Conservation (phyloP, 345 rosid species). For the Salix arbutifolia region DNA sequence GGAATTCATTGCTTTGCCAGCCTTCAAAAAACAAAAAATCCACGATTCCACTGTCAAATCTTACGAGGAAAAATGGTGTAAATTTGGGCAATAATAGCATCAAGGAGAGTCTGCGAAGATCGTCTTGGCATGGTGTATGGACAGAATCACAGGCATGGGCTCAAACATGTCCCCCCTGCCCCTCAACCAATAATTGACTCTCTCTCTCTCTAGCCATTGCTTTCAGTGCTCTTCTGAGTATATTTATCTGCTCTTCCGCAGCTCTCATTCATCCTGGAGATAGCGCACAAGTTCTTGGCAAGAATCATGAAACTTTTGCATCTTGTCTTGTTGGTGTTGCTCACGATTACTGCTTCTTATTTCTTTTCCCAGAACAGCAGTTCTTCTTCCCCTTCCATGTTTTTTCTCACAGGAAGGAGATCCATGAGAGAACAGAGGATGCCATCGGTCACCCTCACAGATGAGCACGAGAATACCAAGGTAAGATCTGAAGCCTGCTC, state of each 20-base stretch:
- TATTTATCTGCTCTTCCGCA: slow-evolving; percentile 9
- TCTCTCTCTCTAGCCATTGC: not conserved
- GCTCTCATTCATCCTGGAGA: not conserved
- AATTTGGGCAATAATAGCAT: no score
- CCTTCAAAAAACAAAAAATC: no score
- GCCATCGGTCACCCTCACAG: slow-evolving; percentile 9
- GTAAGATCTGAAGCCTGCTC: slow-evolving; percentile 4
- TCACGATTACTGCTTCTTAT: slow-evolving; percentile 11
- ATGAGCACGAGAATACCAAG: slow-evolving; percentile 6
- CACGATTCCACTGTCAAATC: no score
- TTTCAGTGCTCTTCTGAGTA: not conserved
- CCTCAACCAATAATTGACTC: slow-evolving; percentile 28
- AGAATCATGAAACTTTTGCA: slow-evolving; percentile 26
- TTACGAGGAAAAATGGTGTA: no score
- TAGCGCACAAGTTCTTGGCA: not conserved
- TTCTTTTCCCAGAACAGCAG: slow-evolving; percentile 7
- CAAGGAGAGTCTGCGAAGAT: not conserved
- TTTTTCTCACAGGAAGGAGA: slow-evolving; percentile 21
- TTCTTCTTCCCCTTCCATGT: slow-evolving; percentile 16
- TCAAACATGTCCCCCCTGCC: slow-evolving; percentile 8
- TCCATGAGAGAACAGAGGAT: slow-evolving; percentile 14
- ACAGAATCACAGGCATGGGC: slow-evolving; percentile 17
- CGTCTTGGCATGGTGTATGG: not conserved
- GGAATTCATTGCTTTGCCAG: no score
- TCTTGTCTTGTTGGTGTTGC: slow-evolving; percentile 16